Evolutionary conservation across 2,329 filamentous ascomycete genomes (phyloP).

Genomic region (Colletotrichum coccodes): DNA sequence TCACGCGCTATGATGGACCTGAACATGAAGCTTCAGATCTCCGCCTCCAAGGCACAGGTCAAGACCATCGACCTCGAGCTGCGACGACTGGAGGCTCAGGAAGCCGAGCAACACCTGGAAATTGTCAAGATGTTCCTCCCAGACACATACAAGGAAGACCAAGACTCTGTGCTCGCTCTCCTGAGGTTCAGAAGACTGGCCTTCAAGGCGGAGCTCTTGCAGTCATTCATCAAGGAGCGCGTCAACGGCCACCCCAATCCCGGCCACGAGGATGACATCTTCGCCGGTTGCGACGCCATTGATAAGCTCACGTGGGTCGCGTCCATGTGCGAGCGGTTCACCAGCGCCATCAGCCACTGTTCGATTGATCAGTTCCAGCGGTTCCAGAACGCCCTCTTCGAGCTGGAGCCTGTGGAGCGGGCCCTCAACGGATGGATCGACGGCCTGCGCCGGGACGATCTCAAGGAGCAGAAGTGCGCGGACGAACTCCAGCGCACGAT

Average conservation of each 20-base stretch:
- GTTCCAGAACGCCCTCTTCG: constrained; percentile 84
- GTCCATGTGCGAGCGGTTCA: constrained; percentile 85
- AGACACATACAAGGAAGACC: constrained; percentile 82
- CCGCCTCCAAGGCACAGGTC: constrained; percentile 89
- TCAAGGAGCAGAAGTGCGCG: constrained; percentile 86
- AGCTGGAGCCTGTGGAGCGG: constrained; percentile 91
- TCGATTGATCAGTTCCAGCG: constrained; percentile 80
- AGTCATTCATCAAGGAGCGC: constrained; percentile 81
- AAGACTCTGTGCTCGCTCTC: constrained; percentile 87
- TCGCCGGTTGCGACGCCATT: constrained; percentile 82
- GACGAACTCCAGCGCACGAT: constrained; percentile 86
- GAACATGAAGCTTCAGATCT: constrained; percentile 92
- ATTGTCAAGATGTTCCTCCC: constrained; percentile 92
- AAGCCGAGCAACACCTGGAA: constrained; percentile 86
- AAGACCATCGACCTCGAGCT: constrained; percentile 95
- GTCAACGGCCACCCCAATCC: constrained; percentile 72
- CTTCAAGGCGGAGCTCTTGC: constrained; percentile 87
- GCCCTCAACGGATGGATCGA: constrained; percentile 91
- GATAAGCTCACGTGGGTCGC: constrained; percentile 89
- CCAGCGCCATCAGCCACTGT: constrained; percentile 82
- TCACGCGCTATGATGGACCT: constrained; percentile 97
- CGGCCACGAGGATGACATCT: constrained; percentile 80
- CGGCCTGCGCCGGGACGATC: constrained; percentile 81
- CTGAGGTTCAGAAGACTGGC: constrained; percentile 87
- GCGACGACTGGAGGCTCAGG: constrained; percentile 85